phyloP scores from a whole-genome alignment of 2,329 filamentous ascomycete species.

The Hypoxylon sp. region DNA sequence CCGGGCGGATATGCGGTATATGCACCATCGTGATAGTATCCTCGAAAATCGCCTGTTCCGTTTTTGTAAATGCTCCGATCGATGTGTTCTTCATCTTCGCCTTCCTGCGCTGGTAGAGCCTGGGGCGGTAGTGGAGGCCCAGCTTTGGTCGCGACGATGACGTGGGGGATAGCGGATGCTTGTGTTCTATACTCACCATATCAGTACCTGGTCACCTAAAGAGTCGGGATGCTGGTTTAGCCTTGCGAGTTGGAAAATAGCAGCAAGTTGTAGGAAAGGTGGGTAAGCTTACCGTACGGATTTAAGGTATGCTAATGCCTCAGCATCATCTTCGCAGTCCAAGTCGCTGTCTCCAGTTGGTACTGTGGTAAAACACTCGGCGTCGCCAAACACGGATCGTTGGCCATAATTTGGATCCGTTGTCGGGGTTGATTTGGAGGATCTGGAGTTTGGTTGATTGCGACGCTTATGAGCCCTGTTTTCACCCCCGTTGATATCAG shows the following conservation, averaged over 20 bases:
- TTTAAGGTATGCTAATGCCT: slow-evolving; percentile 66
- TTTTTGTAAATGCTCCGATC: slow-evolving; percentile 59
- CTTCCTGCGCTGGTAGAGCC: slow-evolving; percentile 44
- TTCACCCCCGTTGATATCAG: slow-evolving; percentile 35
- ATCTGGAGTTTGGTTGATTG: slow-evolving; percentile 17
- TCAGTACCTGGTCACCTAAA: slow-evolving; percentile 51
- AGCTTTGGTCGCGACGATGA: slow-evolving; percentile 70
- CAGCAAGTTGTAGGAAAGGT: background rate
- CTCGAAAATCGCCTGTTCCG: slow-evolving; percentile 62
- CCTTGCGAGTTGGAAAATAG: slow-evolving; percentile 19
- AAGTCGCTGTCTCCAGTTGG: slow-evolving; percentile 53
- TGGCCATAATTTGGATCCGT: slow-evolving; percentile 65
- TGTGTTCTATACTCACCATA: slow-evolving; percentile 72
- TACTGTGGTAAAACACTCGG: slow-evolving; percentile 52
- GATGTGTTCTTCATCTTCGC: slow-evolving; percentile 43
- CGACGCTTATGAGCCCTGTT: slow-evolving; percentile 37
- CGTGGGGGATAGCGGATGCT: slow-evolving; percentile 75
- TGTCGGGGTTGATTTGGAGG: slow-evolving; percentile 18
- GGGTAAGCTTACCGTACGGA: slow-evolving; percentile 66
- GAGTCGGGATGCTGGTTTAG: slow-evolving; percentile 38
- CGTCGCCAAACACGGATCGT: slow-evolving; percentile 65
- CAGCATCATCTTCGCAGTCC: slow-evolving; percentile 64
- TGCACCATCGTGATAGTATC: slow-evolving; percentile 80
- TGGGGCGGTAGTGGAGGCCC: slow-evolving; percentile 60
- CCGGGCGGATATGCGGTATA: slow-evolving; percentile 70